Percentiles rank a stretch among this genome's conserved stretches.
Evolutionary conservation across 2,329 filamentous ascomycete genomes (phyloP).

Genomic region (Ophiostoma tasmaniense): DNA sequence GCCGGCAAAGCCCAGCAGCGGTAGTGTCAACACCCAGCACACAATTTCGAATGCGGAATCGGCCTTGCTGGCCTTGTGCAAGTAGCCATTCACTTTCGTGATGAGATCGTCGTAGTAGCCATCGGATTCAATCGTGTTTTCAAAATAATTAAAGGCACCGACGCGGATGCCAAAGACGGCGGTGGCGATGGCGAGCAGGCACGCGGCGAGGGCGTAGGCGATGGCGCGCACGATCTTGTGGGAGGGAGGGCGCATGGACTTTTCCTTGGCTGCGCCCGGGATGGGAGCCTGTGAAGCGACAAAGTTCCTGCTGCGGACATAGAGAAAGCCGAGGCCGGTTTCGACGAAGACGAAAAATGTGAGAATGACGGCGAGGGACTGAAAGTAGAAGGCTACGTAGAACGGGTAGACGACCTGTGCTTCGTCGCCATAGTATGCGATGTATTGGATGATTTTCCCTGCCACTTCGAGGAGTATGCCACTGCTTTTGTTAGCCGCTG

Average conservation of each 20-base stretch:
- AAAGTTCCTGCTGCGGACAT: background rate
- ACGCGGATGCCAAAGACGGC: background rate
- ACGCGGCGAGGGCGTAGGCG: background rate
- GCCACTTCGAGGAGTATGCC: background rate
- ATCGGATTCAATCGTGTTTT: background rate
- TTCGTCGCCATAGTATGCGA: background rate
- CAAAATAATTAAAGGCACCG: background rate
- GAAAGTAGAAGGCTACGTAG: background rate
- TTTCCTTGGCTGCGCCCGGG: background rate
- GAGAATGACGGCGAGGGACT: background rate
- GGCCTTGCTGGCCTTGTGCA: background rate
- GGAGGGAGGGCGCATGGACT: background rate
- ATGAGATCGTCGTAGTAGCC: background rate
- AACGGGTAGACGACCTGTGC: background rate
- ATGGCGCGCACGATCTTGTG: background rate
- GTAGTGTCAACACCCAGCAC: background rate
- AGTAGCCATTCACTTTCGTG: background rate
- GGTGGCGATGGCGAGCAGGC: background rate
- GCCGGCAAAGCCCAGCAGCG: background rate
- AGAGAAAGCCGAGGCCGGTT: background rate
- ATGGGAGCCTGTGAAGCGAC: background rate
- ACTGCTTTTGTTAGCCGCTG: background rate
- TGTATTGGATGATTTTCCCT: background rate
- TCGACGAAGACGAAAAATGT: background rate
- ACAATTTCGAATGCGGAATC: background rate